A percentile compares a stretch with the other conserved stretches of the same genome.
phyloP scores from a whole-genome alignment of 345 rosid genomes.

The Iberis pinnata region DNA sequence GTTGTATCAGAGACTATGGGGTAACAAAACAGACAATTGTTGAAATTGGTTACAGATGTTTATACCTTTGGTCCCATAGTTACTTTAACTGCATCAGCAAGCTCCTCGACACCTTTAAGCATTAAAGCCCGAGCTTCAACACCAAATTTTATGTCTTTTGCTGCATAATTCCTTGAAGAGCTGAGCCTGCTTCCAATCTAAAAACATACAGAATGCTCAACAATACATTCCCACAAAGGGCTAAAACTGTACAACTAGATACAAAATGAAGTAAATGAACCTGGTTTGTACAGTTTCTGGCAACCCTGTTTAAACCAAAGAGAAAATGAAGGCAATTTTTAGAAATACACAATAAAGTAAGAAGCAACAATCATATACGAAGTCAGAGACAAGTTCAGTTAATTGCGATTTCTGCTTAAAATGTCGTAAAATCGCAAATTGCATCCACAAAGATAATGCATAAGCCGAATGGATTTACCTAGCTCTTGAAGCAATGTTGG shows the following conservation, averaged over 20 bases:
- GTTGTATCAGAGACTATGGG: too few relatives aligned
- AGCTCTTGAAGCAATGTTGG: constrained; percentile 32
- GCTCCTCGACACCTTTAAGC: constrained; percentile 66
- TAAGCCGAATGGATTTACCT: constrained; percentile 24
- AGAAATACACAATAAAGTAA: not conserved
- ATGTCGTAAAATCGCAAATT: too few relatives aligned
- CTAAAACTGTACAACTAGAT: not conserved
- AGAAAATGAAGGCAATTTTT: not conserved
- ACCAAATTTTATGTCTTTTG: constrained; percentile 53
- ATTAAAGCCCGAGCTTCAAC: constrained; percentile 64
- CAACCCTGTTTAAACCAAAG: constrained; percentile 36
- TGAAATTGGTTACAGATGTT: not conserved
- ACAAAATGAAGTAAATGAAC: constrained; percentile 28
- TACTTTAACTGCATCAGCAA: constrained; percentile 59
- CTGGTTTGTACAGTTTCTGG: constrained; percentile 49
- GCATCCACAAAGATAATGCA: too few relatives aligned
- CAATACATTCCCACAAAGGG: not conserved
- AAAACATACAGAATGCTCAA: not conserved
- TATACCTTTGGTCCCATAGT: constrained; percentile 70
- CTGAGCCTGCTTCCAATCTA: constrained; percentile 68
- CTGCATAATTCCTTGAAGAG: constrained; percentile 64
- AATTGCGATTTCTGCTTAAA: too few relatives aligned
- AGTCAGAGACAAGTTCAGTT: too few relatives aligned
- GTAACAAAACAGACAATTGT: not conserved
- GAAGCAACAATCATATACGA: too few relatives aligned